Evolutionary conservation across 768 basidiomycete species (phyloP).

Genomic region (Suillus subluteus): DNA sequence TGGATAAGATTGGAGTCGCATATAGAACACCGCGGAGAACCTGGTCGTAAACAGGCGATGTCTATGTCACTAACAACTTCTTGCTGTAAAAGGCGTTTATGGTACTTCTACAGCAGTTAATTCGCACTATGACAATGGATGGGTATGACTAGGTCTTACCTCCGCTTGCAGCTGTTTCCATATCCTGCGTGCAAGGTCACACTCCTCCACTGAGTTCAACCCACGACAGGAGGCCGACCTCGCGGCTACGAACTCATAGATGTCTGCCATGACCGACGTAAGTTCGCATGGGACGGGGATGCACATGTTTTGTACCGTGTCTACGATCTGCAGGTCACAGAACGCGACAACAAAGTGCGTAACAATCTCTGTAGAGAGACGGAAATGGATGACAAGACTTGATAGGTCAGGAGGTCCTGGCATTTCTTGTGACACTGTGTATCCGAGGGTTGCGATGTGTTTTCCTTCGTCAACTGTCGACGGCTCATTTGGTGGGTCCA

Average conservation of each 20-base stretch:
- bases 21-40: slow-evolving; percentile 2
- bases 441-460: neutral
- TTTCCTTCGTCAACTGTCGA: neutral
- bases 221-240: neutral
- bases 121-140: neutral
- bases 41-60: neutral
- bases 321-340: neutral
- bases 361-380: neutral
- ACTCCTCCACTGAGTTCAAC: neutral
- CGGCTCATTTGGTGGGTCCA: neutral
- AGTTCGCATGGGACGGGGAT: neutral
- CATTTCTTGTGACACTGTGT: neutral
- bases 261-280: neutral
- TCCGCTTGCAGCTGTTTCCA: slow-evolving; percentile 1
- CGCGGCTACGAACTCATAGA: neutral
- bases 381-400: slow-evolving; percentile 1
- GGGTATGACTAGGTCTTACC: neutral
- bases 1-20: slow-evolving; percentile 9
- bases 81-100: neutral
- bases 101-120: neutral
- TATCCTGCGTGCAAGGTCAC: slow-evolving; percentile 1
- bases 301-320: neutral
- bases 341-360: neutral
- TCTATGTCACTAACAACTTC: neutral
- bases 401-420: neutral